Evolutionary conservation across 2,329 filamentous ascomycete genomes (phyloP).

Genomic region (Arthrobotrys entomopaga): DNA sequence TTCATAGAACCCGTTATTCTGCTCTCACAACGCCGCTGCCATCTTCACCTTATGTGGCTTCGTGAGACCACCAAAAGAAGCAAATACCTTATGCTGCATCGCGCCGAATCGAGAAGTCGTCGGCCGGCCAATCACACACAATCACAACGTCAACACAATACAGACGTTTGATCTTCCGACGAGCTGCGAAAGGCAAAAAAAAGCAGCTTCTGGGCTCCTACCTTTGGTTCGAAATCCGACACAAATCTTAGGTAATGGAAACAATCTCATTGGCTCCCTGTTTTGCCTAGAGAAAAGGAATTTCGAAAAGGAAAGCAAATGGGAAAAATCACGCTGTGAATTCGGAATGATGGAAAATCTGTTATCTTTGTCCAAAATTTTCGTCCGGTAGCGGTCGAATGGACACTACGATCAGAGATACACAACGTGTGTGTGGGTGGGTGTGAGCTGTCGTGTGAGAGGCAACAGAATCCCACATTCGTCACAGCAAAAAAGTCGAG

Average conservation of each 20-base stretch:
- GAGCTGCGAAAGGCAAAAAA: slow-evolving; percentile 32
- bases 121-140: slow-evolving; percentile 8
- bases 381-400: slow-evolving; percentile 35
- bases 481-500: slow-evolving; percentile 9
- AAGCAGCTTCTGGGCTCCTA: neutral
- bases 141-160: slow-evolving; percentile 52
- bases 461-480: slow-evolving; percentile 42
- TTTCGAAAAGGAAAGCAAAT: slow-evolving; percentile 12
- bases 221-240: slow-evolving; percentile 32
- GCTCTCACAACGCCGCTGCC: slow-evolving; percentile 8
- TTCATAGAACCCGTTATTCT: slow-evolving; percentile 41
- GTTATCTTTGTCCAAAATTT: slow-evolving; percentile 4
- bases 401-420: slow-evolving; percentile 9
- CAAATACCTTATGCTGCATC: slow-evolving; percentile 19
- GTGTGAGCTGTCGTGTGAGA: slow-evolving; percentile 9
- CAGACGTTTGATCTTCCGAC: slow-evolving; percentile 42
- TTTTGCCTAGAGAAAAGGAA: slow-evolving; percentile 14
- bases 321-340: slow-evolving; percentile 19
- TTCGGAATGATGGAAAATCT: slow-evolving; percentile 9
- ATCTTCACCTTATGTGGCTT: slow-evolving; percentile 5
- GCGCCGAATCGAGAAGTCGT: slow-evolving; percentile 15
- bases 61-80: slow-evolving; percentile 24
- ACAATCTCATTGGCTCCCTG: slow-evolving; percentile 26
- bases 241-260: slow-evolving; percentile 55
- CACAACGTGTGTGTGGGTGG: slow-evolving; percentile 5